These are phyloP conservation scores for Chamaecyparis obtusa DNA, from an alignment of 75 land plant genomes.

Conservation along the genomic window DNA sequence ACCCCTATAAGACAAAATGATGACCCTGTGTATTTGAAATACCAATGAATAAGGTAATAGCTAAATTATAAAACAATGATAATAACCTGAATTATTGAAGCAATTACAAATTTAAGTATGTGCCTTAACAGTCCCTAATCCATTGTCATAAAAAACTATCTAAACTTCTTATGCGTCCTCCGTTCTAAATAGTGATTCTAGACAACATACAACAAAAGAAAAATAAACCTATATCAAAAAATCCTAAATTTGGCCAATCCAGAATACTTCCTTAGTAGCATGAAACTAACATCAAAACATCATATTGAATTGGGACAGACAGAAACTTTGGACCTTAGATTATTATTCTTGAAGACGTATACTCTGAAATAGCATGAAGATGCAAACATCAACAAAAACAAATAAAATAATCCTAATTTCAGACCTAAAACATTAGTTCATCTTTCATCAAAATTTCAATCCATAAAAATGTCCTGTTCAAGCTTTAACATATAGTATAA, in stretches of 20 bases:
- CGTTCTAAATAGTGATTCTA: neutral
- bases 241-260: neutral
- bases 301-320: neutral
- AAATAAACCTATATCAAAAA: neutral
- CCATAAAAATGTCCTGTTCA: no score
- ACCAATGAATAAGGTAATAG: neutral
- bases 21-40: neutral
- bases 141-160: constrained; percentile 27
- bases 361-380: neutral
- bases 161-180: constrained; percentile 21
- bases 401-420: neutral
- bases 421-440: neutral
- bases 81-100: neutral
- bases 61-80: neutral
- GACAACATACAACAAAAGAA: neutral
- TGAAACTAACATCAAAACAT: neutral
- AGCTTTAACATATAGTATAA: no score
- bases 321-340: neutral
- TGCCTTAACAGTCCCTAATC: constrained; percentile 28
- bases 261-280: neutral
- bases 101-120: neutral
- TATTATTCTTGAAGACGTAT: no score
- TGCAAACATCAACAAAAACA: neutral
- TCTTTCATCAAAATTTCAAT: neutral
- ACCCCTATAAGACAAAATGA: neutral